These are phyloP conservation scores for Leccinum disarticulatum DNA, from an alignment of 768 basidiomycete genomes.

Conservation along the genomic window DNA sequence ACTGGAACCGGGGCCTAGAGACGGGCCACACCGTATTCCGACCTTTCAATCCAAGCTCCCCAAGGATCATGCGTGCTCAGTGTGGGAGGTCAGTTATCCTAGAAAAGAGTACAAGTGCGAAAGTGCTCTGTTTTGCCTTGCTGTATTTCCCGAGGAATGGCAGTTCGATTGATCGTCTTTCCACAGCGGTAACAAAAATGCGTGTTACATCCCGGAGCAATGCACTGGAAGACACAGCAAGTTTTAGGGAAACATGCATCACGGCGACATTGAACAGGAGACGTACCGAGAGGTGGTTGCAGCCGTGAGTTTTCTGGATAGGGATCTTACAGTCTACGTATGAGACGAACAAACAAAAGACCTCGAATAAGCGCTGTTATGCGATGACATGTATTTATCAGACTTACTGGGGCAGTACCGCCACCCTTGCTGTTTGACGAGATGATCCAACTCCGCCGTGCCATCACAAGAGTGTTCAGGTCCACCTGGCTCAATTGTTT, in stretches of 20 bases:
- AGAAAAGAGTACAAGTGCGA: constrained; percentile 28
- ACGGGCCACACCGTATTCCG: too few species aligned
- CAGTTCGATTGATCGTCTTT: constrained; percentile 42
- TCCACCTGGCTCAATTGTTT: constrained; percentile 35
- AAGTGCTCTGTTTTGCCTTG: constrained; percentile 36
- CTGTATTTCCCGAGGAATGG: constrained; percentile 32
- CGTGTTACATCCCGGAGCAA: constrained; percentile 56
- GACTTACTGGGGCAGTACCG: constrained; percentile 57
- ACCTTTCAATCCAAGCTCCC: background rate
- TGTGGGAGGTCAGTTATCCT: background rate
- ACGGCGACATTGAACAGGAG: background rate
- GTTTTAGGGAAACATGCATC: background rate
- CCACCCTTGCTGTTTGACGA: constrained; percentile 58
- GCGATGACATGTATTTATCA: background rate
- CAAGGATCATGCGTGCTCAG: too few species aligned
- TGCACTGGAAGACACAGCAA: constrained; percentile 38
- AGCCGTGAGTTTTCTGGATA: constrained; percentile 51
- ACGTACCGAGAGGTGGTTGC: constrained; percentile 60
- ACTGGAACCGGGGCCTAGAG: too few species aligned
- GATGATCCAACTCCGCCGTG: constrained; percentile 48
- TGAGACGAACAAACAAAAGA: background rate
- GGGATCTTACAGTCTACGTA: constrained; percentile 45
- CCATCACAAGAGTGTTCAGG: constrained; percentile 59
- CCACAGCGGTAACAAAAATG: constrained; percentile 58
- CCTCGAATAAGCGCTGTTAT: background rate